Base-by-base conservation (phyloP, 768 basidiomycete genomes). In the Lyophyllum shimeji region DNA sequence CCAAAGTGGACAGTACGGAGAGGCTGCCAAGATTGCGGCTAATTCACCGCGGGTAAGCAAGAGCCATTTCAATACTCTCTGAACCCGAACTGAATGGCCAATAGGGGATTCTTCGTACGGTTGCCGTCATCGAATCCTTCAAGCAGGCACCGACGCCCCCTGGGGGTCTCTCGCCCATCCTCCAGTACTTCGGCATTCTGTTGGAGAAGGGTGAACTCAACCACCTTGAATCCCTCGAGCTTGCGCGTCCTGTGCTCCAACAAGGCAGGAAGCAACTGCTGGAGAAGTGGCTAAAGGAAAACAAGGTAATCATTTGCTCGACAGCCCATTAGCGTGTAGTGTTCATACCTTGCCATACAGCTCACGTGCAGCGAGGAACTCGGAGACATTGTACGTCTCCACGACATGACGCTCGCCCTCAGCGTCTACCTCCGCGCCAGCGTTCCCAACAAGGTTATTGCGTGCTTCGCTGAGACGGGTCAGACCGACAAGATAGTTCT, bases 221-320 rank as follows among this genome's bases (percentile, higher is more conserved):
- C 73, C 94, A 96, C 69, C 83, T 89, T 8, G 97, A 99, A 71
- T 95, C 93, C 13, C 72, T 99, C 29, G 97, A 99, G 70, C 83
- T 99, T 45, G 97, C 97, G 1, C 85, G 95, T 46, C 97, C 97
- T 17, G 97, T 99, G 7, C 76, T 99, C 44, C 89, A 92, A 62
- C 97, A 99, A 74, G 94, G 94, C 33, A 86, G 94, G 70, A 98
- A 99, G 74, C 93, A 98, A 66, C 77, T 98, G 44, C 78, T 99
- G 15, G 97, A 99, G 78, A 98, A 98, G 67, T 99, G 97, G 97
- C 76, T 99, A 58, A 99, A 99, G 74, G 97, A 99, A 80, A 98
- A 97, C 77, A 99, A 98, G 86, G 95, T 88, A 45, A 44, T 71
- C n/a, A 60, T 13, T 29, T 17, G 46, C 25, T 23, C 45, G 21